phyloP scores from a whole-genome alignment of 1,284 basidiomycete genomes.

The Papiliotrema nemorosa region DNA sequence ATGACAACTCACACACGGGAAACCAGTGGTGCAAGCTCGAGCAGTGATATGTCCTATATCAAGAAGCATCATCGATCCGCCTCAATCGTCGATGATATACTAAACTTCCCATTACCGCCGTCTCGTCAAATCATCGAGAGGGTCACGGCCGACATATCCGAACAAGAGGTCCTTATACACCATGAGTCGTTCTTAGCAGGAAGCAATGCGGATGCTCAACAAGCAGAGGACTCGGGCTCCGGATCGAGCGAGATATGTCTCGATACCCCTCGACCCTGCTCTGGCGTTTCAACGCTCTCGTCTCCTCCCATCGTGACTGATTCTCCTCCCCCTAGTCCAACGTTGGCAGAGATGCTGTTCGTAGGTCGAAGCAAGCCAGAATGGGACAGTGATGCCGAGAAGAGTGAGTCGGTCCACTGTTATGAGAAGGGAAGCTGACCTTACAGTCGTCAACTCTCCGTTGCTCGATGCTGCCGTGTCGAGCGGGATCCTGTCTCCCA shows the following conservation, averaged over 20 bases:
- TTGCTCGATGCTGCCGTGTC: slow-evolving; percentile 1
- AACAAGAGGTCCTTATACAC: background rate
- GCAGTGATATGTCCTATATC: background rate
- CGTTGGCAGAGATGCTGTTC: background rate
- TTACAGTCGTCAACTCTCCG: background rate
- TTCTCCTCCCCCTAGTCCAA: background rate
- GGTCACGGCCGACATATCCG: background rate
- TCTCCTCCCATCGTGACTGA: background rate
- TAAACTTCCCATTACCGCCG: slow-evolving; percentile 2
- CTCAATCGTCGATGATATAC: background rate
- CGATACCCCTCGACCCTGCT: background rate
- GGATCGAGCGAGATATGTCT: background rate
- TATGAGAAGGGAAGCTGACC: background rate
- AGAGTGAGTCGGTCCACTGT: background rate
- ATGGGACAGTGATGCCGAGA: background rate
- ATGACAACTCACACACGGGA: too few relatives aligned
- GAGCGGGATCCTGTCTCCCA: slow-evolving; percentile 1
- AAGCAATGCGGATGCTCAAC: background rate
- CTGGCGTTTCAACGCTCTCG: background rate
- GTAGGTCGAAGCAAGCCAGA: background rate
- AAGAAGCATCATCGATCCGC: background rate
- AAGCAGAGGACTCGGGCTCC: background rate
- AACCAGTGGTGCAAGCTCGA: too few relatives aligned
- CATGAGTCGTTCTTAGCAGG: too few relatives aligned
- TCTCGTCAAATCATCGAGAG: background rate